Evolutionary conservation across 2,329 filamentous ascomycete genomes (phyloP), one percentile per base, ranked within the genome.

Genomic region (Colletotrichum sp.): DNA sequence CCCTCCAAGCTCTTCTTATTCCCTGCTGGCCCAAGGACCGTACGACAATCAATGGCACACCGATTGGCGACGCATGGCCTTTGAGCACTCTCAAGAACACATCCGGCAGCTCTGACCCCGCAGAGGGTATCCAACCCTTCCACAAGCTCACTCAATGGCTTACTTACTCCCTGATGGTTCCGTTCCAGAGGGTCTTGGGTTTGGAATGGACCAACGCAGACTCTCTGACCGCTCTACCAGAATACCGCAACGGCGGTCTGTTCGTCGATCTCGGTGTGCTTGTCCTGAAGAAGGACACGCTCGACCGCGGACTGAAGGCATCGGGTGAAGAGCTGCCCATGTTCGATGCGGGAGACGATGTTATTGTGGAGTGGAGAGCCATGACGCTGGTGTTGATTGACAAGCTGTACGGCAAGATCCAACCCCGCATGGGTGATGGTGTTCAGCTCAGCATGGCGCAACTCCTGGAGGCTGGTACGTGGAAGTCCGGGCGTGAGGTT

Each of bases 121-220:
- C 88, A 79, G 71, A 74, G 1, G 55, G 65, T 0, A 96, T 98
- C 77, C 91, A 96, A 13, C 96, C 96, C 0, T 98, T 98, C 87
- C 96, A 98, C 88, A 98, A 98, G 86, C 90, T 98, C 44, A 98
- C 96, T 0, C 96, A 98, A 84, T 98, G 96, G 96, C 93, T 98
- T 72, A 95, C 94, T 66, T 98, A 98, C 86, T 98, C 95, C 4
- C 90, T 98, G 72, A 98, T 98, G 95, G 93, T 96, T 29, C 96
- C 96, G 0, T 98, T 98, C 93, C 92, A 93, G 72, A 94, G 92
- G 78, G 85, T 98, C 27, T 92, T 98, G 80, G 91, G 94, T 73
- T 93, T 98, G 75, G 92, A 95, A 79, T 97, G 97, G 83, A 92
- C 94, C 5, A 95, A 95, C 59, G 92, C 92, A 3, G 95, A 98